Base-by-base conservation (phyloP, 345 rosid genomes). In the Psidium friedrichsthalianum region DNA sequence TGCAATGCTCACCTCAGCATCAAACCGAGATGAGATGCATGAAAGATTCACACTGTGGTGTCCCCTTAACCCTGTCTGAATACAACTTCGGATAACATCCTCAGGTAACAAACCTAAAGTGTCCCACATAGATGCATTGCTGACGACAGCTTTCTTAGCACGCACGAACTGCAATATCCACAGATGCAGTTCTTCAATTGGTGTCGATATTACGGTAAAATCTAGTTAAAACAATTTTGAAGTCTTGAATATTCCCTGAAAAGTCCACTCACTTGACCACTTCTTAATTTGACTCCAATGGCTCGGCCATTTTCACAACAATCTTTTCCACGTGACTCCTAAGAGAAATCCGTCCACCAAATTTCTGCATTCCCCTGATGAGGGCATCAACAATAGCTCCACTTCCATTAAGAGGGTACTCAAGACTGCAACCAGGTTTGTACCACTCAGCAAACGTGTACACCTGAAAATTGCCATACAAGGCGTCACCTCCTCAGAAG, bases 1-100 rank as follows among this genome's bases (percentile, higher is more conserved):
- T 8, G 25, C 44, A 54, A 55, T 69, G 76, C 84, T 86, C 69
- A 95, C 99, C 94, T 92, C 89, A 51, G 95, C 95, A 87, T 93
- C 97, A 96, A 94, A 83, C 99, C 99, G 89, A 95, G 90, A 91
- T 96, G 99, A 96, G 98, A 94, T 96, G 99, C 99, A 96, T 95
- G 90, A 95, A 96, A n/a, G 99, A 96, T 88, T 96, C 99, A 25
- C 99, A 96, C 82, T 95, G 96, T 2, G 90, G 93, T 14, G 95
- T 94, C 25, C 80, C 89, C 83, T 90, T 90, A 55, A 94, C 88
- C 84, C 92, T 86, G 52, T 90, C 92, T 4, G 89, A 42, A 44
- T 92, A 95, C 13, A 96, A 89, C 86, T 90, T 91, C 1, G 97
- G 84, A 96, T 90, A 84, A 85, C 81, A 87, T 95, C 96, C 90